Evolutionary conservation across 2,329 filamentous ascomycete species (phyloP).

Genomic region (Knufia fluminis): DNA sequence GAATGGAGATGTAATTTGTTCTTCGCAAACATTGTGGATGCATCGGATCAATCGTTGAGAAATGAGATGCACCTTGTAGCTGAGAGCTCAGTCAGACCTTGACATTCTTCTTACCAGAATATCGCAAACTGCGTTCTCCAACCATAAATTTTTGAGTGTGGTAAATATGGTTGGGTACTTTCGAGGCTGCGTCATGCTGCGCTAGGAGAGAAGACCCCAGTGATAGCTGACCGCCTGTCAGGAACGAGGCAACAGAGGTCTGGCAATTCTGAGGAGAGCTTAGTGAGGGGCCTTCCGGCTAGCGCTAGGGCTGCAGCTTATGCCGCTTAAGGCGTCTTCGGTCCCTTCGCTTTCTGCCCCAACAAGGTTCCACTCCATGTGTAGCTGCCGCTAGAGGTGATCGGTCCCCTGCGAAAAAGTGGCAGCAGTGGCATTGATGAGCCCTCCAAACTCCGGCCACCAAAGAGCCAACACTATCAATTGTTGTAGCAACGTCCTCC

Average conservation of each 20-base stretch:
- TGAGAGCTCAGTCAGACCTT: neutral
- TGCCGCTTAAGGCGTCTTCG: neutral
- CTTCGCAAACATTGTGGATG: constrained; percentile 4
- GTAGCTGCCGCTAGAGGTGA: neutral
- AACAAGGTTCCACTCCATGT: constrained; percentile 5
- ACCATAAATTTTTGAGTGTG: neutral
- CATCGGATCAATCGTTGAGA: constrained; percentile 3
- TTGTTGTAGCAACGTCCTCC: constrained; percentile 6
- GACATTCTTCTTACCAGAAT: neutral
- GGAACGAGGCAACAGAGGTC: neutral
- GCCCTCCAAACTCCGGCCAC: constrained; percentile 7
- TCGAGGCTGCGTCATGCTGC: neutral
- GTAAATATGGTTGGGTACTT: neutral
- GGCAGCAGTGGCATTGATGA: constrained; percentile 9
- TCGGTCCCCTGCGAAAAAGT: constrained; percentile 8
- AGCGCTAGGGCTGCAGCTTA: constrained; percentile 1
- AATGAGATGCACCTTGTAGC: neutral
- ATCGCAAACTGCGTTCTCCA: neutral
- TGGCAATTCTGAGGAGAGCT: neutral
- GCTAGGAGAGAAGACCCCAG: neutral
- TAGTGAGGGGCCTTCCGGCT: neutral
- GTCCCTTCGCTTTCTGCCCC: constrained; percentile 4
- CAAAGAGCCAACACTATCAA: constrained; percentile 9
- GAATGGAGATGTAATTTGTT: constrained; percentile 3
- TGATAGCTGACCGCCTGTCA: constrained; percentile 2